Evolutionary conservation across 495 filamentous ascomycete species (phyloP).

Genomic region (Aspergillus hancockii): DNA sequence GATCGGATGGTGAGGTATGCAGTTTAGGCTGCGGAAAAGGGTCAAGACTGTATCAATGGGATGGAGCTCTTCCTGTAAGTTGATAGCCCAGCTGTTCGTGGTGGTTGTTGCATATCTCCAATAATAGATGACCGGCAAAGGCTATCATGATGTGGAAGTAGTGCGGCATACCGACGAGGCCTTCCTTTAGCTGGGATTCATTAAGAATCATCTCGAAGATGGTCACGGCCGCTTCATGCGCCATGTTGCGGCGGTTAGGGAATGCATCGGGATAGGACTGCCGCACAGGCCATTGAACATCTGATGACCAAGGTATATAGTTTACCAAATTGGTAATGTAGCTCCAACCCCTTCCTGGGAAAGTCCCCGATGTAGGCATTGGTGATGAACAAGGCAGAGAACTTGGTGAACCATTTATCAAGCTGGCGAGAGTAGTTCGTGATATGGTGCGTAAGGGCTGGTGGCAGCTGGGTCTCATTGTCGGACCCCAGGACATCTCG

Average conservation of each 20-base stretch:
- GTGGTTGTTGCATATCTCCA: constrained; percentile 39
- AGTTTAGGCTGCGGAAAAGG: constrained; percentile 23
- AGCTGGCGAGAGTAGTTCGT: constrained; percentile 39
- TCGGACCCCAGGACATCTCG: constrained; percentile 40
- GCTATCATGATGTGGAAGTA: constrained; percentile 52
- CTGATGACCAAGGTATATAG: constrained; percentile 45
- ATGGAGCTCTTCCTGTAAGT: constrained; percentile 21
- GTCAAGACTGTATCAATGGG: constrained; percentile 25
- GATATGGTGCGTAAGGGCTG: constrained; percentile 33
- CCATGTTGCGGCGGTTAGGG: constrained; percentile 38
- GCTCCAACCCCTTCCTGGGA: constrained; percentile 40
- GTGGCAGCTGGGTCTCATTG: constrained; percentile 32
- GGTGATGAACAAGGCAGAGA: constrained; percentile 30
- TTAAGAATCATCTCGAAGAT: constrained; percentile 44
- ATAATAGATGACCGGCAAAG: constrained; percentile 45
- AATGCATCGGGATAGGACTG: constrained; percentile 33
- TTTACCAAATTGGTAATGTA: constrained; percentile 49
- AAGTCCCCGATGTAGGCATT: constrained; percentile 41
- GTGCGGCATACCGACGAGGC: constrained; percentile 44
- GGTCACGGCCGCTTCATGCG: constrained; percentile 39
- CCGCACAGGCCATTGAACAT: constrained; percentile 43
- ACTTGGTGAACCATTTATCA: constrained; percentile 42
- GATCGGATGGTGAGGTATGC: constrained; percentile 29
- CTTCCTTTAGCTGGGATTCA: constrained; percentile 36
- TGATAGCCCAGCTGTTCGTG: constrained; percentile 24